Percentiles rank a stretch among this genome's conserved stretches.
phyloP scores from a whole-genome alignment of 108 stramenopile genomes.

The Nannochloropsis salina region DNA sequence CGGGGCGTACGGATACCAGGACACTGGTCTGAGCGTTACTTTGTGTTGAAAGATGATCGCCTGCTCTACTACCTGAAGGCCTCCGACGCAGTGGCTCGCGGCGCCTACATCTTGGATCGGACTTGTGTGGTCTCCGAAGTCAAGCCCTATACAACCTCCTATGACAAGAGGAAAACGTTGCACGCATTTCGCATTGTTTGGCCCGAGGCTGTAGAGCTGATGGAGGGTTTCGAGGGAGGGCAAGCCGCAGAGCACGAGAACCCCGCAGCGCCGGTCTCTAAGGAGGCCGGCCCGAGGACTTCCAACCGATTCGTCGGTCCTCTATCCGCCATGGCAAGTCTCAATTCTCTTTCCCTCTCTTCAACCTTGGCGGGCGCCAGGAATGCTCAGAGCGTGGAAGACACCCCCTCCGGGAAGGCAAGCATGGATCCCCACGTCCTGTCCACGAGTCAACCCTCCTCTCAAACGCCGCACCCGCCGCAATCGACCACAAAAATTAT shows the following conservation, averaged over 20 bases:
- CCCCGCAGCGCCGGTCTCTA: background rate
- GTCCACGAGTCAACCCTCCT: background rate
- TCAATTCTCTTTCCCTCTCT: background rate
- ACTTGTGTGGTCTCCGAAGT: constrained; percentile 21
- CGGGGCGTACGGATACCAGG: constrained; percentile 13
- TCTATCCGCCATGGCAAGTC: background rate
- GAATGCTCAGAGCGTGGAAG: background rate
- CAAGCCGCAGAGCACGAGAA: background rate
- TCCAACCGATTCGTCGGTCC: background rate
- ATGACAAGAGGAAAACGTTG: constrained; percentile 21
- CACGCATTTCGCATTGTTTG: constrained; percentile 23
- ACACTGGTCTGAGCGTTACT: constrained; percentile 17
- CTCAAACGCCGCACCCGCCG: background rate
- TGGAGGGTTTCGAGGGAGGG: background rate
- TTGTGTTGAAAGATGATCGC: constrained; percentile 9
- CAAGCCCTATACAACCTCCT: background rate
- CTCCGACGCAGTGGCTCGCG: background rate
- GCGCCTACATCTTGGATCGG: constrained; percentile 17
- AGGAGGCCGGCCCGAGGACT: background rate
- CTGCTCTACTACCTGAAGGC: background rate
- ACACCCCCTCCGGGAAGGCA: background rate
- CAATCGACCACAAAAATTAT: background rate
- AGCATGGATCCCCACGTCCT: constrained; percentile 16
- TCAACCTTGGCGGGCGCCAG: background rate
- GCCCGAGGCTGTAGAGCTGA: constrained; percentile 22